Conservation (phyloP, 352 stramenopile species). For the Globisporangium orthogonon region DNA sequence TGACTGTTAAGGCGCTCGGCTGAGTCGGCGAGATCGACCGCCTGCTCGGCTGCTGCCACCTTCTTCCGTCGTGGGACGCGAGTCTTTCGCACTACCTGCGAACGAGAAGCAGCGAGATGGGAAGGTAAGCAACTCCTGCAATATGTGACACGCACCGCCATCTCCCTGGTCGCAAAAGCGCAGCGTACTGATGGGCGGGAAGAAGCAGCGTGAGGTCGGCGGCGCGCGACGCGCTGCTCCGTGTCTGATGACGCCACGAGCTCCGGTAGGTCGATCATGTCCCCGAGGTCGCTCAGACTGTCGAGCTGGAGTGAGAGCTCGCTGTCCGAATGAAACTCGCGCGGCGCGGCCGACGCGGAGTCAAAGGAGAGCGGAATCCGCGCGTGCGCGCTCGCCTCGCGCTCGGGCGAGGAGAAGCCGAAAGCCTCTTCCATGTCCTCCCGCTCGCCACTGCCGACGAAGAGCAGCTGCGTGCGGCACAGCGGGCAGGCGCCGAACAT, state of each 20-base stretch:
- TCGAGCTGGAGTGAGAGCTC: constrained; percentile 33
- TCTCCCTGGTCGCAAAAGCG: background rate
- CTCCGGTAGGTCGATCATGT: constrained; percentile 53
- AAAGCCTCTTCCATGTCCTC: background rate
- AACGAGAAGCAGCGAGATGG: background rate
- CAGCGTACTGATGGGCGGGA: constrained; percentile 1
- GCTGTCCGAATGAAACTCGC: constrained; percentile 25
- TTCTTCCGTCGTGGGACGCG: constrained; percentile 8
- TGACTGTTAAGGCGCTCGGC: constrained; percentile 1
- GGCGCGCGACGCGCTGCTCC: constrained; percentile 7
- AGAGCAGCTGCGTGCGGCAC: constrained; percentile 45
- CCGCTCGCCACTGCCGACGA: constrained; percentile 10
- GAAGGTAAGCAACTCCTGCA: background rate
- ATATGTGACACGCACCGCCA: background rate
- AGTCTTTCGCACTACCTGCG: constrained; percentile 10
- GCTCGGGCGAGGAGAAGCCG: background rate
- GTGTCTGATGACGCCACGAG: constrained; percentile 39
- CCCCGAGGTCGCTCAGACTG: constrained; percentile 45
- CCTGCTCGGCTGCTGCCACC: background rate
- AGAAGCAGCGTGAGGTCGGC: background rate
- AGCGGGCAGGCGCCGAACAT: constrained; percentile 33
- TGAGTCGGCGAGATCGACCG: background rate
- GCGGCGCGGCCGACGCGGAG: constrained; percentile 2
- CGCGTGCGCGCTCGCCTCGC: background rate
- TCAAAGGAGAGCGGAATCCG: constrained; percentile 1